Percentiles rank a stretch among this genome's conserved stretches.
Evolutionary conservation across 495 filamentous ascomycete genomes (phyloP).

Genomic region (Trichocladium uniseriatum): DNA sequence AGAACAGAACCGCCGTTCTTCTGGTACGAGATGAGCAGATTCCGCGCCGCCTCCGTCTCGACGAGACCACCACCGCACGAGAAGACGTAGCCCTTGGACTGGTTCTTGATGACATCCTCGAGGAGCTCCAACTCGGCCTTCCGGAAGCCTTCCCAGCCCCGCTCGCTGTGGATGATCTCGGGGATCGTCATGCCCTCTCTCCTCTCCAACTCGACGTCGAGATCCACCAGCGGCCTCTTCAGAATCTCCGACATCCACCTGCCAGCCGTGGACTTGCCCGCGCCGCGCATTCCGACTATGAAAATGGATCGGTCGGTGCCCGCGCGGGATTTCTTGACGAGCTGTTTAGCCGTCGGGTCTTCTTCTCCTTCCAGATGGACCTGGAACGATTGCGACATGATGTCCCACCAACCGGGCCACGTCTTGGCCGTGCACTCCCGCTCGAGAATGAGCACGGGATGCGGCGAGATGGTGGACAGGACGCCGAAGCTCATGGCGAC

Average conservation of each 20-base stretch:
- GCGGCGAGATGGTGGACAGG: constrained; percentile 65
- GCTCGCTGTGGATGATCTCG: constrained; percentile 60
- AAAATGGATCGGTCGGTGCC: constrained; percentile 57
- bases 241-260: constrained; percentile 70
- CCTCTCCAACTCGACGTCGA: constrained; percentile 78
- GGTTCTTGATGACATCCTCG: constrained; percentile 59
- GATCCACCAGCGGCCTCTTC: constrained; percentile 68
- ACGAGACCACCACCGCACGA: constrained; percentile 93
- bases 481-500: constrained; percentile 98
- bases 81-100: constrained; percentile 68
- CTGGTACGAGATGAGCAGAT: constrained; percentile 64
- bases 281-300: constrained; percentile 96
- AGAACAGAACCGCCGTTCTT: constrained; percentile 80
- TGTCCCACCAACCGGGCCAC: constrained; percentile 99
- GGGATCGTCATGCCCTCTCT: constrained; percentile 66
- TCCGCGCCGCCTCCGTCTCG: constrained; percentile 73
- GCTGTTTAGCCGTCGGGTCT: constrained; percentile 32
- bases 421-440: constrained; percentile 94
- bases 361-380: constrained; percentile 67
- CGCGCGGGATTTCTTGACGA: constrained; percentile 31
- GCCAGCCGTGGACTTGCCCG: constrained; percentile 91
- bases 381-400: constrained; percentile 63
- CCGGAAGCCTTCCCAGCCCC: constrained; percentile 85
- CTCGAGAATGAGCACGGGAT: constrained; percentile 70
- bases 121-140: constrained; percentile 70